Base-by-base conservation (phyloP, 75 land plant species). In the Cunninghamia lanceolata region DNA sequence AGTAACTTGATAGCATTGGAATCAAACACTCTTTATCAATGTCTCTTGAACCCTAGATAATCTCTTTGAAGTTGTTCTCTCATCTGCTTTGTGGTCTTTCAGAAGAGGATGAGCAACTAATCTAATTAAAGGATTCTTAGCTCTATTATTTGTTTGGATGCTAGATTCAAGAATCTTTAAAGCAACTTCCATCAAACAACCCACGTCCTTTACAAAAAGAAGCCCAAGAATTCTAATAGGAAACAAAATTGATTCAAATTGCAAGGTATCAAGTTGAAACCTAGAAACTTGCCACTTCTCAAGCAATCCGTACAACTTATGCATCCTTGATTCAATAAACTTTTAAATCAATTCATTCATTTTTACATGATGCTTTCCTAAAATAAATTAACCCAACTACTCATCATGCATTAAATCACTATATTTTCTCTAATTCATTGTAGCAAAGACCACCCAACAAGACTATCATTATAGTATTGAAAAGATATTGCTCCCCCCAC, bases 131-230 rank as follows among this genome's bases (percentile, higher is more conserved):
- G 84, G 81, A 39, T 28, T 39, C 86, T 83, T 92, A 16, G 81
- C 68, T 34, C 86, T 91, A 28, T 83, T 15, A 84, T 86, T 79
- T 28, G 88, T 75, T 71, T 90, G 94, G 56, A 93, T 91, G 79
- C 90, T 87, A 9, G 94, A 93, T 83, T 98, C 98, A 82, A 98
- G 89, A 52, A 94, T 93, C 89, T 91, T 98, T 68, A 94, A 89
- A 54, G 98, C 97, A 38, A 93, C 97, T 87, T 95, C 99, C 90
- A 96, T 90, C 77, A 94, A 79, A 78, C 92, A 88, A 81, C 92
- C 92, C 8, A 93, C 93, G 88, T 89, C 91, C 88, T 85, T 94
- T 16, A 90, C 80, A 38, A 90, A 90, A 42, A 91, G 87, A 56
- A 93, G 88, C 7, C 94, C 92, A 83, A 94, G 93, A 75, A 90